Conservation (phyloP, 1,284 basidiomycete genomes). For the Pterulicium gracile region DNA sequence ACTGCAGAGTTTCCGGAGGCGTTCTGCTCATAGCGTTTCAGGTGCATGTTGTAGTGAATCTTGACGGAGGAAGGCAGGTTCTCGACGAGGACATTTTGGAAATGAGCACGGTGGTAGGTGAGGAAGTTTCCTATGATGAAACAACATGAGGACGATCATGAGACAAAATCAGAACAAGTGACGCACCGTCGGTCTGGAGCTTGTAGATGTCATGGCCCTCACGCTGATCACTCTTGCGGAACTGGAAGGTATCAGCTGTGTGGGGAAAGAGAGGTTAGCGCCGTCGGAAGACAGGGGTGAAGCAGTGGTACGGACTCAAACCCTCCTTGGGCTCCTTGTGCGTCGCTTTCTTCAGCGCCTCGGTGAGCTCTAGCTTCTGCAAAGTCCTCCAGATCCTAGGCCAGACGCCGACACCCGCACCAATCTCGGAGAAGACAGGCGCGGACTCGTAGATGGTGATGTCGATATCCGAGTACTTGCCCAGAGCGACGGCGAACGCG, state of each 20-base stretch:
- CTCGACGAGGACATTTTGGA: constrained; percentile 34
- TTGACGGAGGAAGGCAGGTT: constrained; percentile 27
- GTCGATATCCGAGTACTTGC: constrained; percentile 36
- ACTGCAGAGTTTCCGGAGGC: constrained; percentile 21
- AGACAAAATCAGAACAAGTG: not conserved
- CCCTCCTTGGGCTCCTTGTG: not conserved
- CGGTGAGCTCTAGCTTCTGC: constrained; percentile 34
- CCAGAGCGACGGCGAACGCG: constrained; percentile 30
- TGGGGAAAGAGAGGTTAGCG: not conserved
- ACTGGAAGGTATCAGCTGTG: constrained; percentile 1
- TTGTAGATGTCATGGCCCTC: constrained; percentile 2
- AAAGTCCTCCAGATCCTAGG: constrained; percentile 39
- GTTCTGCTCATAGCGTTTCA: constrained; percentile 33
- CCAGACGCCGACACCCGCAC: constrained; percentile 49
- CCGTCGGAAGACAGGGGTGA: not conserved
- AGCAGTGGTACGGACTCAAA: not conserved
- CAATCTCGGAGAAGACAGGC: constrained; percentile 33
- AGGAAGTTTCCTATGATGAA: not conserved
- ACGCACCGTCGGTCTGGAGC: not conserved
- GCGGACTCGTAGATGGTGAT: constrained; percentile 44
- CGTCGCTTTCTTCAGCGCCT: not conserved
- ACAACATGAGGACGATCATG: not conserved
- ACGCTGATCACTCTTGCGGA: constrained; percentile 1
- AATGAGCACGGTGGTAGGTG: constrained; percentile 33
- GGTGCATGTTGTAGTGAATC: constrained; percentile 35